Conservation (phyloP, 495 filamentous ascomycete species). For the Xylaria palmicola region DNA sequence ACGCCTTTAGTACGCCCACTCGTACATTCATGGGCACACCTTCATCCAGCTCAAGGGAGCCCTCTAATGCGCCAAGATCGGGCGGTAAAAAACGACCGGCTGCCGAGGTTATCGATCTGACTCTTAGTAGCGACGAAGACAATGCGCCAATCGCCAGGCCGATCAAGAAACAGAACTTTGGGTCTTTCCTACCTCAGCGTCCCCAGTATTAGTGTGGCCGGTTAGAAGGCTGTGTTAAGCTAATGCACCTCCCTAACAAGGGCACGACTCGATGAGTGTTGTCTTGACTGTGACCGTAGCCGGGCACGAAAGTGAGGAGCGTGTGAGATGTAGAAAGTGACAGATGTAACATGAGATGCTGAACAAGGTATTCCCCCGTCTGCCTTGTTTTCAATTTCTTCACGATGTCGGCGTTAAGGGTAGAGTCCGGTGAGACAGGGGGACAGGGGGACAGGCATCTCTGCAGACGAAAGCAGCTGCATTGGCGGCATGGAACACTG, state of each 20-base stretch:
- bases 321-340: not conserved
- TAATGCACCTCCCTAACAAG: not conserved
- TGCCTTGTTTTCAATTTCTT: not conserved
- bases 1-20: not conserved
- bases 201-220: not conserved
- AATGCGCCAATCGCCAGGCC: conserved; percentile 1
- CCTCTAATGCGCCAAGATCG: conserved; percentile 11
- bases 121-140: conserved; percentile 28
- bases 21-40: not conserved
- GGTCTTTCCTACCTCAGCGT: not conserved
- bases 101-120: conserved; percentile 20
- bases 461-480: not conserved
- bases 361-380: not conserved
- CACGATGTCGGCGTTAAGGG: conserved; percentile 7
- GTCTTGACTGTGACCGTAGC: not conserved
- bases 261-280: not conserved
- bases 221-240: not conserved
- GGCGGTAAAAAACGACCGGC: conserved; percentile 9
- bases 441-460: conserved; percentile 4
- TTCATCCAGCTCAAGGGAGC: conserved; percentile 9
- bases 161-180: conserved; percentile 4
- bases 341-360: conserved; percentile 1
- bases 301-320: not conserved
- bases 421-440: not conserved
- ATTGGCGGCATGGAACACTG: not conserved